Evolutionary conservation across 73 alveolate species (phyloP), one percentile per base, ranked within the genome.

Genomic region (Tetrahymena malaccensis): DNA sequence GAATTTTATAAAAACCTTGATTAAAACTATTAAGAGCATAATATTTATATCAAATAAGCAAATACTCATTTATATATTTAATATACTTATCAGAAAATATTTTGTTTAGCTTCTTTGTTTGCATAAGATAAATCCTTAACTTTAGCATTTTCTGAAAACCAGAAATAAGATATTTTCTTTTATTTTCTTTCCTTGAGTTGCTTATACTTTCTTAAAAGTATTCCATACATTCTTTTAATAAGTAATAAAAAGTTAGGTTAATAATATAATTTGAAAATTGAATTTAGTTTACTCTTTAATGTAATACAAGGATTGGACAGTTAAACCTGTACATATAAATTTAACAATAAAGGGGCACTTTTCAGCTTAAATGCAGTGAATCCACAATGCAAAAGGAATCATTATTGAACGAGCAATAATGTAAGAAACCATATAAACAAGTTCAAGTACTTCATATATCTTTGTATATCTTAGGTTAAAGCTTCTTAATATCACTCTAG

Each of bases 311-410:
- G 97, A 95, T 95, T 95, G 89, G 34, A 43, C 40, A 89, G 94
- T 55, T 17, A 95, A 35, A 37, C 97, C 97, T 43, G 97, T 85
- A 15, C 95, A 94, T 40, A 94, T 50, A 44, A 95, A 31, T 25
- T 95, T 95, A 34, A 95, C 97, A 27, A 95, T 43, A 35, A 95
- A 35, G 33, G 97, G 97, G 57, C 93, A 94, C 40, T 95, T 93
- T 56, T 95, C 95, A 43, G 97, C 95, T 93, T 89, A 34, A 15
- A 94, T 89, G 22, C 94, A 85, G 58, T 35, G 85, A 35, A 95
- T 94, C 97, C 93, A 85, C 31, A 85, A 95, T 34, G 97, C 95
- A 38, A 95, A 93, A 34, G 95, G 95, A 85, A 95, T 85, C 22
- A 27, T 50, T 22, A 93, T 13, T 11, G 40, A 89, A 50, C 31